These are phyloP conservation scores for Pezicula rhizophila DNA, from an alignment of 2,329 filamentous ascomycete species.

Conservation along the genomic window DNA sequence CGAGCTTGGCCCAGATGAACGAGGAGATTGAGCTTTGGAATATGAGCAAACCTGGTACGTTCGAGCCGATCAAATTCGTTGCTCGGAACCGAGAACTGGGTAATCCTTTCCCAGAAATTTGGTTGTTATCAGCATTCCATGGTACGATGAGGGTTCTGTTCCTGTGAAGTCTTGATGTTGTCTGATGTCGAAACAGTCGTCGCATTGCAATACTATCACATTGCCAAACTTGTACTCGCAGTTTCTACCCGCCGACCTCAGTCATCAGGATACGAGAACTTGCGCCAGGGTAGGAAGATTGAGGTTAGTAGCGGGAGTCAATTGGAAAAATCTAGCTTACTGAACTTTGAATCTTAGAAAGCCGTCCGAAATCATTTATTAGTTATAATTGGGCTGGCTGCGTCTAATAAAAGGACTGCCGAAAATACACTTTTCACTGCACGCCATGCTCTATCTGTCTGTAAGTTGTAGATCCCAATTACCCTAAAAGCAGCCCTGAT, in stretches of 20 bases:
- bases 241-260: neutral
- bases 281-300: neutral
- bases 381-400: neutral
- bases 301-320: neutral
- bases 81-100: neutral
- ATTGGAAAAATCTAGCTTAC: no score
- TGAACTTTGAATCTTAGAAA: neutral
- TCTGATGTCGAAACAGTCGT: neutral
- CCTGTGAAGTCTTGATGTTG: no score
- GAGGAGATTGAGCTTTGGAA: neutral
- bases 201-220: neutral
- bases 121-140: neutral
- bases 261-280: neutral
- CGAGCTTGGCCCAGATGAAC: neutral
- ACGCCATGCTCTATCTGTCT: neutral
- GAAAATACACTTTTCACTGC: constrained; percentile 1
- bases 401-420: neutral
- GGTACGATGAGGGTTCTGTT: neutral
- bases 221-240: neutral
- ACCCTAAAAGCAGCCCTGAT: neutral
- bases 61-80: neutral
- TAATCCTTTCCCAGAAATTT: neutral
- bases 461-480: neutral
- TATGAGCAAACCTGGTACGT: neutral
- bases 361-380: neutral